Evolutionary conservation across 169 alveolate species (phyloP), one percentile per base, ranked within the genome.

Genomic region (Toxoplasma gondii): DNA sequence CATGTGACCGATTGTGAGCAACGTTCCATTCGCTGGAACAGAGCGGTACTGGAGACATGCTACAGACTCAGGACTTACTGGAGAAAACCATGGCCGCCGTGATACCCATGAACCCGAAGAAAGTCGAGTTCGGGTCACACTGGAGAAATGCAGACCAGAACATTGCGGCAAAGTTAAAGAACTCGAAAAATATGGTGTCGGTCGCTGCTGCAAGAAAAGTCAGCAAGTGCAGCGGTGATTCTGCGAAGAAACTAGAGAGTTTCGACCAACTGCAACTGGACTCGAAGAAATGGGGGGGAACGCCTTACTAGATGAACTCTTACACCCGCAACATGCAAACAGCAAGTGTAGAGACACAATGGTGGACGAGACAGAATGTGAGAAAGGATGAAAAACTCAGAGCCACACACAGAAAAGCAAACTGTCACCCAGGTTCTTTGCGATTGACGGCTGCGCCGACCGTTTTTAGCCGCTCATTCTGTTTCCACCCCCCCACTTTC

Each of bases 41-140:
- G 84, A 86, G 41, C 83, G 5, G n/a, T 29, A 24, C 29, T 29
- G 34, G 78, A 64, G 78, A 64, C 78, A 64, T 64, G 34, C 78
- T 17, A 29, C 34, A 19, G n/a, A 49, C 27, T 29, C 78, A 16
- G n/a, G 41, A 88, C 96, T 93, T 97, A 98, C 99, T 98, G 43
- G 99, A 99, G 96, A 99, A 99, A 74, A 99, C 99, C 94, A 99
- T 97, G 95, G 99, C 99, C 45, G 98, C 96, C 74, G 99, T 99
- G 78, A 99, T 98, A 87, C 99, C 99, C 99, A 99, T 98, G 95
- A 98, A 98, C 92, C 99, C 99, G 97, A 99, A 99, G 97, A 99
- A 99, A 92, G 97, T 96, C 88, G 99, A 98, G 97, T 97, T 98
- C 36, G 99, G 99, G 95, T 98, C 99, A 96, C 99, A 98, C 82